These are phyloP conservation scores for Dittrichia graveolens DNA, from an alignment of 129 eudicot species.

Conservation along the genomic window DNA sequence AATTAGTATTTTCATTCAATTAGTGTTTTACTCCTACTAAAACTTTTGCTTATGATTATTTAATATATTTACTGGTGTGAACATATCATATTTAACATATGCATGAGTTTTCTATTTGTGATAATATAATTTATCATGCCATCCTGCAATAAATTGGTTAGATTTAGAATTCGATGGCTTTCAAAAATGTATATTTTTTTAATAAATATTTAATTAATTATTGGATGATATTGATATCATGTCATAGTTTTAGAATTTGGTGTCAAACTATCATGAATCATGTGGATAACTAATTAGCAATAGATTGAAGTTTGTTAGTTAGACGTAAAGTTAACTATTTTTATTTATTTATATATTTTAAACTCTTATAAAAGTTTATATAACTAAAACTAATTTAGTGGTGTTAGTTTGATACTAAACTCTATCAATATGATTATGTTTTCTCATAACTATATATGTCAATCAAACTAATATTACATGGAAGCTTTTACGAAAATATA, in stretches of 20 bases:
- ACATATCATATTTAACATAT: slow-evolving; percentile 3
- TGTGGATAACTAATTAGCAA: neutral
- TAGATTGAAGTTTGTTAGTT: neutral
- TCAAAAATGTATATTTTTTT: neutral
- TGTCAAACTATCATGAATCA: slow-evolving; percentile 21
- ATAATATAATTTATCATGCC: neutral
- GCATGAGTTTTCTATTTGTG: slow-evolving; percentile 18
- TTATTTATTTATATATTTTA: no score
- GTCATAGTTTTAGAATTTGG: neutral
- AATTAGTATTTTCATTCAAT: slow-evolving; percentile 18
- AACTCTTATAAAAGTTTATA: no score
- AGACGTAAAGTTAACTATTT: neutral
- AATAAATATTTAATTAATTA: neutral
- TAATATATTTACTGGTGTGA: neutral
- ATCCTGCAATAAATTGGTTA: slow-evolving; percentile 18
- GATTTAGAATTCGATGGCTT: neutral
- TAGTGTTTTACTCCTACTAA: slow-evolving; percentile 17
- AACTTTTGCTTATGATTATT: neutral
- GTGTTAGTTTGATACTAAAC: no score
- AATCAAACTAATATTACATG: no score
- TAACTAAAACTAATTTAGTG: no score
- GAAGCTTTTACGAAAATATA: no score
- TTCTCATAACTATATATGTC: no score
- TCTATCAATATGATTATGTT: no score
- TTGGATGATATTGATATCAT: slow-evolving; percentile 9